Conservation (phyloP, 2,329 filamentous ascomycete species). For the Paraphaeosphaeria sporulosa region DNA sequence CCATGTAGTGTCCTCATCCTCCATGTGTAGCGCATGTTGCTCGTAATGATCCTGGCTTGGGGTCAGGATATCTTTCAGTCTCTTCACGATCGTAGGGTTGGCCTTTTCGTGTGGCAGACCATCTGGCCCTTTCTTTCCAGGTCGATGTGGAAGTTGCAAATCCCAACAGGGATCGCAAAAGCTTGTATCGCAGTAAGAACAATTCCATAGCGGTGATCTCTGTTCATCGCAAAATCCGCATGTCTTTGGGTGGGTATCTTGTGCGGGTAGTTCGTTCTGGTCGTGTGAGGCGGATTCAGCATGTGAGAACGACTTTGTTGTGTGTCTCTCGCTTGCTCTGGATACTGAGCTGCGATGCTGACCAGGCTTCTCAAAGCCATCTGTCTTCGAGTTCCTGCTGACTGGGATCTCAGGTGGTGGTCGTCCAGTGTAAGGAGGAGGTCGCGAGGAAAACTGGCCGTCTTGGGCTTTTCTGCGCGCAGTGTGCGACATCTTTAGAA, state of each 20-base stretch:
- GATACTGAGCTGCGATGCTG: not conserved
- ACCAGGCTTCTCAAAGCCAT: not conserved
- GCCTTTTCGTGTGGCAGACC: conserved; percentile 27
- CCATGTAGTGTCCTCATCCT: conserved; percentile 27
- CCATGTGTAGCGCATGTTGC: conserved; percentile 16
- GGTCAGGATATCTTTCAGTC: conserved; percentile 18
- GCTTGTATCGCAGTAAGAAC: conserved; percentile 10
- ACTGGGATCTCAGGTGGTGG: not conserved
- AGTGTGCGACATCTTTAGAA: not conserved
- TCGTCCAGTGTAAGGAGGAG: not conserved
- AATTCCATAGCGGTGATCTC: not conserved
- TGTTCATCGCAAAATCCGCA: conserved; percentile 3
- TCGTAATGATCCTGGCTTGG: conserved; percentile 13
- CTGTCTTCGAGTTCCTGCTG: not conserved
- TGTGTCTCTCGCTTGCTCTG: not conserved
- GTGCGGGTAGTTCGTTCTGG: not conserved
- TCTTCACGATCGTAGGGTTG: conserved; percentile 17
- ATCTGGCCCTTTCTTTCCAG: conserved; percentile 15
- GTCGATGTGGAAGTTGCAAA: conserved; percentile 10
- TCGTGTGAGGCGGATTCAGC: not conserved
- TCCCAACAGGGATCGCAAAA: conserved; percentile 17
- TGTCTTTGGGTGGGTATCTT: not conserved
- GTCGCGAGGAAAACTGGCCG: not conserved
- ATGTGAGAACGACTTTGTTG: not conserved
- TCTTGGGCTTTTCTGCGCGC: not conserved